Evolutionary conservation across 164 flowering plant species (phyloP).

Genomic region (Dillenia suffruticosa): DNA sequence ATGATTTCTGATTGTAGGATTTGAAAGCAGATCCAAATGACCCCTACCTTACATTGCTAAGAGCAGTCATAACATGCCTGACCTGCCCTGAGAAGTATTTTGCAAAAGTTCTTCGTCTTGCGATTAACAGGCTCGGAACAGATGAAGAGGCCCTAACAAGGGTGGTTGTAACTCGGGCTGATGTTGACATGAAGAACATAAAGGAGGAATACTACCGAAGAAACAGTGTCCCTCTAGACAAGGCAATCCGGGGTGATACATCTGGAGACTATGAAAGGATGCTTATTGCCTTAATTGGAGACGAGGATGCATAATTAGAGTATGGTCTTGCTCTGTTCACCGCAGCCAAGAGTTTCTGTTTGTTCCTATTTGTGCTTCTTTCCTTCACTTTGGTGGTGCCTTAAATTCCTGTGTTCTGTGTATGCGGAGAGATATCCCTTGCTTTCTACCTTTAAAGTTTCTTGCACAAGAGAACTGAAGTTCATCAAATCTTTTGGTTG

Average conservation of each 20-base stretch:
- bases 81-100: slow-evolving; percentile 56
- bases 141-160: slow-evolving; percentile 80
- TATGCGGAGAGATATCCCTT: no score
- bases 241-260: slow-evolving; percentile 56
- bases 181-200: slow-evolving; percentile 68
- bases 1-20: slow-evolving; percentile 32
- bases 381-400: no score
- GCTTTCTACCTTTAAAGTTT: no score
- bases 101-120: slow-evolving; percentile 46
- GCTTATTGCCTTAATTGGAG: slow-evolving; percentile 55
- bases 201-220: slow-evolving; percentile 61
- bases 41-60: slow-evolving; percentile 40
- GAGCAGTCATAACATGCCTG: slow-evolving; percentile 53
- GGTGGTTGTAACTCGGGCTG: slow-evolving; percentile 74
- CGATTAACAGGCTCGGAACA: slow-evolving; percentile 58
- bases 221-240: slow-evolving; percentile 55
- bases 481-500: no score
- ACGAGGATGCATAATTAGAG: slow-evolving; percentile 10
- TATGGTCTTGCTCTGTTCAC: no score
- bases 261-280: slow-evolving; percentile 70
- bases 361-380: no score
- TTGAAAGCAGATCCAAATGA: slow-evolving; percentile 42
- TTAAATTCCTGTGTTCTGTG: no score
- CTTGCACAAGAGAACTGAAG: no score
- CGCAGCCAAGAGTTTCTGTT: no score